Evolutionary conservation across 2,329 filamentous ascomycete genomes (phyloP), one percentile per base, ranked within the genome.

Genomic region (Penicillium sp.): DNA sequence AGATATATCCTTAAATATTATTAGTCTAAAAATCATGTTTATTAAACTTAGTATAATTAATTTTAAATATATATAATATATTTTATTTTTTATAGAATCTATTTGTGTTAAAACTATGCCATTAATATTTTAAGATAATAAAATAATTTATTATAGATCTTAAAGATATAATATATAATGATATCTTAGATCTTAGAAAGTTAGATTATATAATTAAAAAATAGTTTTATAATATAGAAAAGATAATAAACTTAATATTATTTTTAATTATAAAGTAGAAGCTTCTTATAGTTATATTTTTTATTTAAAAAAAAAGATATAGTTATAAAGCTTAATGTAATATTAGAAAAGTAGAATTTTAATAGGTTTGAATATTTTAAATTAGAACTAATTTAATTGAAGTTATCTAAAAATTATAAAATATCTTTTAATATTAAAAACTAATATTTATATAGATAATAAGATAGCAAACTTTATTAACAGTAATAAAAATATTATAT

Each of bases 191-290:
- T 42, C 11, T 42, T 24, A 11, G 40, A 42, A 5, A 42, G 21
- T 24, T 24, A 18, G 11, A 13, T 24, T 42, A 21, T 42, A 14
- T 14, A 62, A 5, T 43, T 50, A 48, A 55, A 65, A 48, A 65
- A 65, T 5, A 46, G 59, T 13, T 61, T n/a, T 4, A 47, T 61
- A 39, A 65, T 63, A 10, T 14, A 56, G 1, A 57, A 45, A 43
- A 62, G 45, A 52, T 58, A 62, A 13, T 59, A 47, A 56, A 58
- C 27, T 38, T 54, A n/a, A 8, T 48, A 45, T 48, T 18, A 54
- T 49, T 57, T 45, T 10, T 54, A 21, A 2, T 24, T 7, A 22
- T 42, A 3, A 4, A 54, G 27, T 22, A 38, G 11, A 11, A 32
- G 4, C 13, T 32, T 9, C 13, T 32, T 32, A 32, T 32, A 32